These are phyloP conservation scores for Chaetomium olivaceum DNA, from an alignment of 2,329 filamentous ascomycete species.

Conservation along the genomic window DNA sequence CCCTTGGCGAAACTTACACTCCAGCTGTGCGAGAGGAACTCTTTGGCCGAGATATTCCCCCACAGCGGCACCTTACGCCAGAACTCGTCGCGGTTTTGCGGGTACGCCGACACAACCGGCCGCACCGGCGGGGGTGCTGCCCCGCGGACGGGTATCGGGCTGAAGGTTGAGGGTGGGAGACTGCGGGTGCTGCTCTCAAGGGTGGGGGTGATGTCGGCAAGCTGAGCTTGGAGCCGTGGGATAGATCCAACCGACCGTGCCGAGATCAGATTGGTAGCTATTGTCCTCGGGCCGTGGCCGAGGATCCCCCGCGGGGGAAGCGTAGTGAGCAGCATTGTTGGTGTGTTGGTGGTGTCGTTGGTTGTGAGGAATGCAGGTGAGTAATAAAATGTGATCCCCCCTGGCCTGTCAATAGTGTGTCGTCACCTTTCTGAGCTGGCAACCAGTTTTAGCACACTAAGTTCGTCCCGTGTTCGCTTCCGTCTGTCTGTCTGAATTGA, in stretches of 20 bases:
- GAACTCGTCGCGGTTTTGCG: conserved; percentile 42
- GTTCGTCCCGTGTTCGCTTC: background rate
- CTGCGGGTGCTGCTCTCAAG: conserved; percentile 2
- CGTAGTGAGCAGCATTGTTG: conserved; percentile 28
- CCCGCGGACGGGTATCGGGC: background rate
- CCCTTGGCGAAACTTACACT: conserved; percentile 45
- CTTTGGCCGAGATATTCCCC: conserved; percentile 47
- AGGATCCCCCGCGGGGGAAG: conserved; percentile 5
- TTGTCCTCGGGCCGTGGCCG: conserved; percentile 9
- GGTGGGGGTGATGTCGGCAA: conserved; percentile 22
- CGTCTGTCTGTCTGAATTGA: background rate
- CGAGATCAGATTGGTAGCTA: background rate
- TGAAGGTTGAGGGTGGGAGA: conserved; percentile 13
- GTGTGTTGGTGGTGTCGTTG: conserved; percentile 17
- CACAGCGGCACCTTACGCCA: conserved; percentile 54
- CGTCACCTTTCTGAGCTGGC: no score
- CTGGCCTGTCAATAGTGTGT: background rate
- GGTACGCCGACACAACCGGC: conserved; percentile 5
- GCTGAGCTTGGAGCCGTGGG: conserved; percentile 28
- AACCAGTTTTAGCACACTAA: background rate
- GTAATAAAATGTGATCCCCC: background rate
- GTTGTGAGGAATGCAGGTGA: conserved; percentile 4
- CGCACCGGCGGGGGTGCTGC: background rate
- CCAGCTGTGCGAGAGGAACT: conserved; percentile 57
- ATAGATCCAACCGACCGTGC: conserved; percentile 25